Evolutionary conservation across 805 yeast species (phyloP), one percentile per base, ranked within the genome.

Genomic region (Cyberlindnera meyerae): DNA sequence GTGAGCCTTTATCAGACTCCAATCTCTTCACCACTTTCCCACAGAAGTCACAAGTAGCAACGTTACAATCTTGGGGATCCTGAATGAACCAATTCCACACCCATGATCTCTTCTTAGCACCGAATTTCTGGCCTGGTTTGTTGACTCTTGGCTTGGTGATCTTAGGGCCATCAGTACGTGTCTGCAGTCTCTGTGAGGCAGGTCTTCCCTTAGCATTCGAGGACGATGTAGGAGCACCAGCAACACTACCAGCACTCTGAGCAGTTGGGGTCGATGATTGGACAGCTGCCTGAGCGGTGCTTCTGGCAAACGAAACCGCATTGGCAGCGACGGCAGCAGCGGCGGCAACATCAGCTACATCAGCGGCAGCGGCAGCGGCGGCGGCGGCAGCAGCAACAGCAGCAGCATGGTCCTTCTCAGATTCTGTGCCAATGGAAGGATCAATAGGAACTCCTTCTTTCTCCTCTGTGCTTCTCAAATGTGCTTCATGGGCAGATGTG

Each of bases 41-140:
- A 52, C 81, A 75, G 41, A 55, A 63, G 42, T 73, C 77, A 54
- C 81, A 75, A 4, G 69, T 69, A 2, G 80, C 79, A 14, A 68
- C 43, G 37, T 73, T 71, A 33, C 70, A 63, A 45, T 75, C 71
- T 14, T 44, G 44, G 13, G 52, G 50, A 49, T 73, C 78, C 47
- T 75, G 80, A 11, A 62, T 62, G 48, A 75, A 75, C 80, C 81
- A 75, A 15, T 67, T 56, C 81, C 81, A 75, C 11, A 75, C 79
- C 80, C 80, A 75, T 22, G 77, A 72, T 45, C 67, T 70, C 63
- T 75, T 75, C 48, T 73, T 74, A 13, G 81, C 81, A 13, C 81
- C 81, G 42, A 72, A 73, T 46, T 66, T 70, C 45, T 70, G 76
- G 7, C 78, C 78, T 1, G 77, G 77, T 35, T 71, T 61, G 48